phyloP scores from a whole-genome alignment of 345 rosid species.

The Fremontodendron californicum region DNA sequence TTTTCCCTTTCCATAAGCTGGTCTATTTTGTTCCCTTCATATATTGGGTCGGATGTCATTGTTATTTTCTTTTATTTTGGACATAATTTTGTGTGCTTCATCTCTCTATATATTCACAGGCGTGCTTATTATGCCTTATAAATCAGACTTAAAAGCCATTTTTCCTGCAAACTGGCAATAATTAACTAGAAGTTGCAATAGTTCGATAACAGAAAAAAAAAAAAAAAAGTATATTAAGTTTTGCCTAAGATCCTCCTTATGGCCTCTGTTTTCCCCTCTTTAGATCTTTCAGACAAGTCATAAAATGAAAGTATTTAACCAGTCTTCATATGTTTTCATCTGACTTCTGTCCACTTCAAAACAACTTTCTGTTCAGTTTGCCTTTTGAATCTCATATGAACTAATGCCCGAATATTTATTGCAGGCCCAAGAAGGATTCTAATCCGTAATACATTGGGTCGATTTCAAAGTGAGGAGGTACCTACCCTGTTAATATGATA shows the following conservation, averaged over 20 bases:
- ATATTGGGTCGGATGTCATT: background rate
- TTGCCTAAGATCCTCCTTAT: background rate
- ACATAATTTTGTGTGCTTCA: background rate
- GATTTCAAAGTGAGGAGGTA: constrained; percentile 93
- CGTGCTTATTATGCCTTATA: background rate
- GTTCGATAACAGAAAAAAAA: background rate
- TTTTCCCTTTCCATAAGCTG: background rate
- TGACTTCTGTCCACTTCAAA: background rate
- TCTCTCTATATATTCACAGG: background rate
- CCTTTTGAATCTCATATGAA: constrained; percentile 10
- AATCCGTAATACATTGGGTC: constrained; percentile 74
- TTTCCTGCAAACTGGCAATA: background rate
- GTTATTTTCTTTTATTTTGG: background rate
- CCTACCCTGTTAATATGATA: constrained; percentile 8
- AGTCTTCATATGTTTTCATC: background rate
- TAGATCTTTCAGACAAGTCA: background rate
- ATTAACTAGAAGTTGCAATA: background rate
- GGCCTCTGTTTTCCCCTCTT: background rate
- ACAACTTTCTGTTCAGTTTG: background rate
- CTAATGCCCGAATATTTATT: constrained; percentile 17
- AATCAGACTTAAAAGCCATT: background rate
- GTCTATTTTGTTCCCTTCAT: background rate
- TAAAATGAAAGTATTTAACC: background rate
- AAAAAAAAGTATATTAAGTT: background rate
- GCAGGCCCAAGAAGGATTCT: constrained; percentile 89